Base-by-base conservation (phyloP, 2,329 filamentous ascomycete genomes). In the Decorospora gaudefroyi region DNA sequence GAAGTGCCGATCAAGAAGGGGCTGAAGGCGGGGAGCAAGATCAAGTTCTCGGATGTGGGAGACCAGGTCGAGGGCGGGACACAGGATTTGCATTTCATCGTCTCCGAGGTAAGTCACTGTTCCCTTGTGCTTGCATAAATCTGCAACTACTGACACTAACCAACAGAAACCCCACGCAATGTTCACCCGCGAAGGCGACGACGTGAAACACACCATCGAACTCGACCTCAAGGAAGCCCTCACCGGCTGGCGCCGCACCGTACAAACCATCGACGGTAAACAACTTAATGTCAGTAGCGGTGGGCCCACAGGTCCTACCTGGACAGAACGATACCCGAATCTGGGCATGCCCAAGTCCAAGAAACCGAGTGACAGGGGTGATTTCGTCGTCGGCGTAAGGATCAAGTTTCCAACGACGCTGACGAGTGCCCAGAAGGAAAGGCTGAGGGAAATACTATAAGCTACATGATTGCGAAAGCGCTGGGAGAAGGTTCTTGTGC, bases 31-130 rank as follows among this genome's bases (percentile, higher is more conserved):
- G 93, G 93, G 19, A 95, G 89, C 65, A 99, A 97, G 79, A 96
- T 99, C 73, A 96, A 96, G 74, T 99, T 96, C 68, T 88, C 88
- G 65, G 90, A 92, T 28, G 91, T 99, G n/a, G 93, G 93, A 8
- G 93, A 99, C 71, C 91, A 97, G 70, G 90, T 96, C 50, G 93
- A 97, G 66, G 93, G 93, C 28, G 92, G 92, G 10, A 88, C 90
- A 46, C 93, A 99, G 71, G 93, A 99, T 72, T 73, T 99, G 38
- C 91, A 96, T 70, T 95, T 99, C 62, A 86, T 99, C 46, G 82
- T 99, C 15, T 87, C 90, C 72, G 92, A 96, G 86, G 90, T 91
- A 82, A 77, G 85, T 66, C 21, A 25, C 11, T 5, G 2, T 25
- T 17, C 9, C 22, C 17, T 12, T 3, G 13, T n/a, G n/a, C 18